Conservation (phyloP, 805 yeast species). For the Pichia kluyveri region DNA sequence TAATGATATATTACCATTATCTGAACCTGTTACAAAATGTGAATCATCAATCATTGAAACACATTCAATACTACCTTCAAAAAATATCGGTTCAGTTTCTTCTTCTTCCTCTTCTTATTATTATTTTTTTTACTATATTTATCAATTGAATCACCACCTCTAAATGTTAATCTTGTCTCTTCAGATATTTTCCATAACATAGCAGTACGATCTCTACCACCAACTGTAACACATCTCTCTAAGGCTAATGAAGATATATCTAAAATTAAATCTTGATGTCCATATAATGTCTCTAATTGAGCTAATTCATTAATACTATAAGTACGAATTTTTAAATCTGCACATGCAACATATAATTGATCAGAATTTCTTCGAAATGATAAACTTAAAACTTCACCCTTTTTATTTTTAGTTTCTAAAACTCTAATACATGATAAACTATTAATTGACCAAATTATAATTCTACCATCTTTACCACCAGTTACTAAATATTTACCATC, state of each 20-base stretch:
- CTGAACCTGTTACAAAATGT: conserved; percentile 90
- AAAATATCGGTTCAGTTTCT: conserved; percentile 30
- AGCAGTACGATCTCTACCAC: conserved; percentile 89
- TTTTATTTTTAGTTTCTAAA: conserved; percentile 62
- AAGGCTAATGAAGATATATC: conserved; percentile 74
- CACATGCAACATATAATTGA: conserved; percentile 86
- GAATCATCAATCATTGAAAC: conserved; percentile 88
- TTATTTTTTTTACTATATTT: conserved; percentile 22
- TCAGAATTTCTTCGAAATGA: conserved; percentile 74
- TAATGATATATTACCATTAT: conserved; percentile 80
- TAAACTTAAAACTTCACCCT: conserved; percentile 64
- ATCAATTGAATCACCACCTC: conserved; percentile 70
- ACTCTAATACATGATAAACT: conserved; percentile 67
- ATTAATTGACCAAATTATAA: conserved; percentile 82
- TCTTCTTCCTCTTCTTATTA: no score
- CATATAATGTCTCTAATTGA: conserved; percentile 84
- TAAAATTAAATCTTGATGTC: conserved; percentile 86
- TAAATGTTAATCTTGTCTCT: conserved; percentile 85
- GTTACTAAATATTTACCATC: conserved; percentile 86
- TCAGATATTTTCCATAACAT: conserved; percentile 96
- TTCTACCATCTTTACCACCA: conserved; percentile 77
- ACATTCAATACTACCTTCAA: conserved; percentile 86
- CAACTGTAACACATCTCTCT: conserved; percentile 94
- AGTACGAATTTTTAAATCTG: conserved; percentile 83
- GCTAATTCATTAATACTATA: conserved; percentile 79